Evolutionary conservation across 129 eudicot genomes (phyloP).

Genomic region (Centella asiatica): DNA sequence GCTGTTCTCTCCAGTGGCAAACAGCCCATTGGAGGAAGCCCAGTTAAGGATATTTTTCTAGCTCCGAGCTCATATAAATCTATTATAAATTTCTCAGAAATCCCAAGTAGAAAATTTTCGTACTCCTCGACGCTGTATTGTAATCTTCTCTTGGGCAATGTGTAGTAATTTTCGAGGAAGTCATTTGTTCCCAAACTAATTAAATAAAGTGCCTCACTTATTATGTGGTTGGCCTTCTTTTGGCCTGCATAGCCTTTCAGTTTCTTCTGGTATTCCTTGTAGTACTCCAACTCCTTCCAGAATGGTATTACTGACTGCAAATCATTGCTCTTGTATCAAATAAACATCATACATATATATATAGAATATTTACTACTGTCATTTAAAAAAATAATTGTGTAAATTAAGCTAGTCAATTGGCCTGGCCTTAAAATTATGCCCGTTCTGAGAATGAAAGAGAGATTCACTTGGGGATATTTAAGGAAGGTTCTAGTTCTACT

Average conservation of each 20-base stretch:
- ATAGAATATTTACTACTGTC: too few relatives aligned
- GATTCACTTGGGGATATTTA: too few relatives aligned
- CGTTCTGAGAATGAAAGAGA: too few relatives aligned
- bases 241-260: neutral
- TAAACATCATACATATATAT: neutral
- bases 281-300: conserved; percentile 8
- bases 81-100: neutral
- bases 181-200: conserved; percentile 4
- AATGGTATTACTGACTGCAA: conserved; percentile 6
- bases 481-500: too few relatives aligned
- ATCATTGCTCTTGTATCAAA: too few relatives aligned
- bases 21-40: conserved; percentile 10
- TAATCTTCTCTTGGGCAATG: neutral
- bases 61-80: conserved; percentile 1
- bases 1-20: conserved; percentile 6
- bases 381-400: too few relatives aligned
- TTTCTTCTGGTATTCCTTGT: neutral
- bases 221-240: neutral
- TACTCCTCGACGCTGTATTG: neutral
- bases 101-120: neutral
- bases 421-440: too few relatives aligned
- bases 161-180: conserved; percentile 4
- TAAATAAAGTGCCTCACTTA: neutral
- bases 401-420: too few relatives aligned
- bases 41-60: conserved; percentile 3